A percentile compares a stretch with the other conserved stretches of the same genome.
Conservation (phyloP, 306 rosid genomes). For the Quillaja saponaria region DNA sequence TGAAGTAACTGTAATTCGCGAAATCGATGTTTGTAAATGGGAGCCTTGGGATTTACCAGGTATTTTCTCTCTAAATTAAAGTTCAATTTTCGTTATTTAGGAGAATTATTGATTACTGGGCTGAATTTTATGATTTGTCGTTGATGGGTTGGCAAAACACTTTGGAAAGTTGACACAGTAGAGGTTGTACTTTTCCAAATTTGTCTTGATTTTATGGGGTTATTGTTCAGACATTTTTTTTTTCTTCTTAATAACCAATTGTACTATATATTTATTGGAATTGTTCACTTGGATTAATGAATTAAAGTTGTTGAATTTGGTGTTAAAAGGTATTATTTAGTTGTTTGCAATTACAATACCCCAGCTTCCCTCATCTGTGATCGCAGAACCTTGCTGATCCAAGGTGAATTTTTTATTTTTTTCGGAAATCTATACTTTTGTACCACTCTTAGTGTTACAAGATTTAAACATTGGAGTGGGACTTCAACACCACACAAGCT, state of each 20-base stretch:
- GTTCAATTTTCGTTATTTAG: not conserved
- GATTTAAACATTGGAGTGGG: not conserved
- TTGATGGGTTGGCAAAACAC: not conserved
- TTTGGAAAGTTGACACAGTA: conserved; percentile 6
- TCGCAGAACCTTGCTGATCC: not conserved
- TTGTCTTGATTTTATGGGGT: not conserved
- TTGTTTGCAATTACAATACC: not conserved
- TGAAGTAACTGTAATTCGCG: conserved; percentile 80
- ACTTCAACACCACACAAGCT: not conserved
- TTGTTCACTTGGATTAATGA: not conserved
- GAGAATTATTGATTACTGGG: not conserved
- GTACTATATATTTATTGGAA: not conserved
- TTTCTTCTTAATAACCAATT: not conserved
- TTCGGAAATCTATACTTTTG: not conserved
- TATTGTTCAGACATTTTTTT: not conserved
- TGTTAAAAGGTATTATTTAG: too few species aligned
- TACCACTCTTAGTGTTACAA: not conserved
- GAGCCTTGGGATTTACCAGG: conserved; percentile 99
- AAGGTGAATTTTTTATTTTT: not conserved
- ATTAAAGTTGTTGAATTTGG: not conserved
- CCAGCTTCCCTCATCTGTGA: not conserved
- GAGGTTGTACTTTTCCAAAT: not conserved
- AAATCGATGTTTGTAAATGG: conserved; percentile 89
- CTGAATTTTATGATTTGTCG: not conserved
- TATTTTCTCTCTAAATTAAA: conserved; percentile 23